A percentile compares a stretch with the other conserved stretches of the same genome.
These are phyloP conservation scores for Calonectria naviculata DNA, from an alignment of 2,329 filamentous ascomycete species.

Conservation along the genomic window DNA sequence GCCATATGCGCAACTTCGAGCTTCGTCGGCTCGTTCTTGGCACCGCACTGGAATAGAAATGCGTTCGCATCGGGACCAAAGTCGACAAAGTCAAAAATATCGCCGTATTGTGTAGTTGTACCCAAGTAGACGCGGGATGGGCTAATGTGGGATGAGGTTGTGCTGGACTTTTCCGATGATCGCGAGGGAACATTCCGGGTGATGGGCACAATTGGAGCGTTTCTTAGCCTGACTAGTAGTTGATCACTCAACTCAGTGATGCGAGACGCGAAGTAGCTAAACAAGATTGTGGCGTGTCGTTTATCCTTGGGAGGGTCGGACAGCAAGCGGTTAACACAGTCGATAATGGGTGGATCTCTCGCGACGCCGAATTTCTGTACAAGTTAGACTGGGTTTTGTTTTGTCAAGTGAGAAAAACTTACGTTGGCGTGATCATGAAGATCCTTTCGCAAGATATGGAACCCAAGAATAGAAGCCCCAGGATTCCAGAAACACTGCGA, in stretches of 20 bases:
- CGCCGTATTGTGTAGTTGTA: conserved; percentile 74
- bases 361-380: conserved; percentile 82
- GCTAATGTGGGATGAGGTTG: conserved; percentile 56
- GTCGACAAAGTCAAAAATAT: conserved; percentile 97
- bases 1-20: conserved; percentile 85
- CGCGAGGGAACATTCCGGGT: conserved; percentile 43
- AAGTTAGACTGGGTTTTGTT: conserved; percentile 15
- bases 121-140: conserved; percentile 87
- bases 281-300: conserved; percentile 76
- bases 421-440: conserved; percentile 80
- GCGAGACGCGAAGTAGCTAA: conserved; percentile 85
- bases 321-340: conserved; percentile 80
- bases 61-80: conserved; percentile 89
- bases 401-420: conserved; percentile 37
- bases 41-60: conserved; percentile 89
- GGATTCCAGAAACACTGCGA: conserved; percentile 86
- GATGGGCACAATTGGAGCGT: conserved; percentile 80
- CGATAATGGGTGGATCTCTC: conserved; percentile 81
- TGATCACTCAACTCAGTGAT: conserved; percentile 77
- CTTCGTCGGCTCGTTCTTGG: conserved; percentile 90
- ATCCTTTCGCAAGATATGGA: conserved; percentile 79
- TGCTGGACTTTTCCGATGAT: conserved; percentile 53
- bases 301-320: conserved; percentile 76
- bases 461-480: conserved; percentile 80
- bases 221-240: conserved; percentile 69